A percentile compares a stretch with the other conserved stretches of the same genome.
Evolutionary conservation across 306 rosid genomes (phyloP).

Genomic region (Malus sieversii): DNA sequence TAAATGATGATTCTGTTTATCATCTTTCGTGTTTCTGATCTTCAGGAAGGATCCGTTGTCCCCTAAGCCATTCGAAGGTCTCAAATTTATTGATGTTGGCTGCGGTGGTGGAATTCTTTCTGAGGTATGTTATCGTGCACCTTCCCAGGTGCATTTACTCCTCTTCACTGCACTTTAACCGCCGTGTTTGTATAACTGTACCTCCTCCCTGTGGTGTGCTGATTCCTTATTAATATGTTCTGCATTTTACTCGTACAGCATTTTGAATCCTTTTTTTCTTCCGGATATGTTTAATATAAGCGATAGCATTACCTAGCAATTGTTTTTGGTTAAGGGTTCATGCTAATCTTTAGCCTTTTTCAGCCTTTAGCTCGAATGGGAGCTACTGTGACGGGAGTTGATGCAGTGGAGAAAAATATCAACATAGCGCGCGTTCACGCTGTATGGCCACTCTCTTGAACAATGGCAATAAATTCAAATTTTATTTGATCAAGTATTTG

Average conservation of each 20-base stretch:
- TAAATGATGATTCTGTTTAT: background rate
- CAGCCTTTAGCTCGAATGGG: slow-evolving; percentile 96
- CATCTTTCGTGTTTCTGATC: slow-evolving; percentile 11
- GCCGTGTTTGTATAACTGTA: background rate
- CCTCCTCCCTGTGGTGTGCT: background rate
- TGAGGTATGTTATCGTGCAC: slow-evolving; percentile 39
- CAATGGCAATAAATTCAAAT: background rate
- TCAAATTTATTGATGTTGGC: slow-evolving; percentile 80
- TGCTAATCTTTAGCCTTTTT: slow-evolving; percentile 18
- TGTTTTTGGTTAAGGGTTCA: background rate
- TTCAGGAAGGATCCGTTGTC: slow-evolving; percentile 74
- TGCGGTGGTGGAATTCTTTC: slow-evolving; percentile 98
- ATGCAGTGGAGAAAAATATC: slow-evolving; percentile 82
- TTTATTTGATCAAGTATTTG: background rate
- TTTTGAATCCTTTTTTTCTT: background rate
- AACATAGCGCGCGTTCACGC: slow-evolving; percentile 83
- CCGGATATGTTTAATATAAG: background rate
- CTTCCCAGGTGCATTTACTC: background rate
- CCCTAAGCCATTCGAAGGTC: slow-evolving; percentile 72
- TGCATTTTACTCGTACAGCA: background rate
- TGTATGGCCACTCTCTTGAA: slow-evolving; percentile 41
- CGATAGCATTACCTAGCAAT: too few species aligned
- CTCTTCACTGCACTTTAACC: background rate
- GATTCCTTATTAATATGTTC: background rate
- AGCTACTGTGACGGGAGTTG: slow-evolving; percentile 79